Percentiles rank a stretch among this genome's conserved stretches.
These are phyloP conservation scores for Caloboletus inedulis DNA, from an alignment of 1,284 basidiomycete genomes.

Conservation along the genomic window DNA sequence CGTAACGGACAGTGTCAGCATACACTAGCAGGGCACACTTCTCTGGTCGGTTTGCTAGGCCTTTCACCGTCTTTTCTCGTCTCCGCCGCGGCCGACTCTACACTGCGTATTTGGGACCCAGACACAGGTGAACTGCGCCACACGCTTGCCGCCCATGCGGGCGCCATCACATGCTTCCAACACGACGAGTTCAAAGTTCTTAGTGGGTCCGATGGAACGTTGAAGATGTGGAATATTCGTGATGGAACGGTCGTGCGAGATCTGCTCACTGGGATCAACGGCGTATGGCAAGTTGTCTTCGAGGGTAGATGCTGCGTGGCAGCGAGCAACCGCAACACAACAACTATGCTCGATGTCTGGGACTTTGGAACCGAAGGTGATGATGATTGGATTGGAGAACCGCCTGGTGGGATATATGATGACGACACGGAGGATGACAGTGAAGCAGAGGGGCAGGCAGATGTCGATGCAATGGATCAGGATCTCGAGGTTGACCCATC, in stretches of 20 bases:
- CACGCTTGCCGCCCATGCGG: slow-evolving; percentile 82
- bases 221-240: slow-evolving; percentile 94
- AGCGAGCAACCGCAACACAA: slow-evolving; percentile 78
- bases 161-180: slow-evolving; percentile 96
- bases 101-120: slow-evolving; percentile 90
- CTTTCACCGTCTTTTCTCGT: slow-evolving; percentile 87
- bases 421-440: slow-evolving; percentile 55
- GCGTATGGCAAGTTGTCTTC: slow-evolving; percentile 95
- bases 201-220: slow-evolving; percentile 89
- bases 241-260: slow-evolving; percentile 84
- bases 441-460: slow-evolving; percentile 48
- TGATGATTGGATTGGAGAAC: slow-evolving; percentile 55
- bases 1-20: slow-evolving; percentile 76
- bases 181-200: slow-evolving; percentile 96
- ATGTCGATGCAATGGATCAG: slow-evolving; percentile 67
- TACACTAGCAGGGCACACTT: slow-evolving; percentile 82
- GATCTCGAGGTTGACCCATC: slow-evolving; percentile 50
- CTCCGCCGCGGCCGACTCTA: slow-evolving; percentile 92
- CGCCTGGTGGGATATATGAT: slow-evolving; percentile 49
- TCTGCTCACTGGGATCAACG: slow-evolving; percentile 82
- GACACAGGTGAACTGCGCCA: slow-evolving; percentile 75
- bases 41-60: slow-evolving; percentile 83
- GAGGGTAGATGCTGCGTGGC: slow-evolving; percentile 91
- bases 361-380: slow-evolving; percentile 73
- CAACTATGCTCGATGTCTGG: slow-evolving; percentile 83